Base-by-base conservation (phyloP, 2,329 filamentous ascomycete genomes). In the Tolypocladium amazonense region DNA sequence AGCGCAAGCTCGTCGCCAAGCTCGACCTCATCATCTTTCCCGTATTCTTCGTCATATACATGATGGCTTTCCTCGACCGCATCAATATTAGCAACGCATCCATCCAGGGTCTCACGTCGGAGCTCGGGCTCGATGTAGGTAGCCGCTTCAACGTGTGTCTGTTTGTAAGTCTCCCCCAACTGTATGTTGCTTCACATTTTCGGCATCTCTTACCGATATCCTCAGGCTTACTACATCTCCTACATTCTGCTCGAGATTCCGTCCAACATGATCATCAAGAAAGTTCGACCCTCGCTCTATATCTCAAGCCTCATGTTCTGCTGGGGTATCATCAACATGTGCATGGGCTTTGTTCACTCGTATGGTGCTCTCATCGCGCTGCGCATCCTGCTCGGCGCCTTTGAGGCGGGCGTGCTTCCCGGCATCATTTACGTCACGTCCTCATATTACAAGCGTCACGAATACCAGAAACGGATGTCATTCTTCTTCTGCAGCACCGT, bases 371-470 rank as follows among this genome's bases (percentile, higher is more conserved):
- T 76, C 23, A 65, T 74, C 15, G 72, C 63, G 23, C 63, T 74
- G 11, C 71, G 74, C 3, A 73, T 76, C 60, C 68, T 78, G 7
- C 67, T 77, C 23, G 76, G 74, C 20, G 64, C 72, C 18, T 74
- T 75, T 47, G 76, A 77, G 63, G 71, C 73, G 25, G 74, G 73
- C 27, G 65, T 75, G 2, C 61, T 70, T 0, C 68, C 68, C 2
- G 69, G 68, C 14, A 75, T 76, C 60, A 71, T 79, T 37, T 79
- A 79, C 65, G 67, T 79, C 30, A 76, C 76, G 0, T 77, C 76
- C 23, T 76, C 76, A 67, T 81, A 78, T 66, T 81, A 82, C 67
- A 76, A 75, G 59, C 71, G 77, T 33, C 73, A 77, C 62, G 78
- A 81, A 65, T 75, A 78, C 43, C 78, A 81, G 65, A 73, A 72